A percentile compares a stretch with the other conserved stretches of the same genome.
Evolutionary conservation across 139 green algal species (phyloP).

Genomic region (Auxenochlorella pyrenoidosa): DNA sequence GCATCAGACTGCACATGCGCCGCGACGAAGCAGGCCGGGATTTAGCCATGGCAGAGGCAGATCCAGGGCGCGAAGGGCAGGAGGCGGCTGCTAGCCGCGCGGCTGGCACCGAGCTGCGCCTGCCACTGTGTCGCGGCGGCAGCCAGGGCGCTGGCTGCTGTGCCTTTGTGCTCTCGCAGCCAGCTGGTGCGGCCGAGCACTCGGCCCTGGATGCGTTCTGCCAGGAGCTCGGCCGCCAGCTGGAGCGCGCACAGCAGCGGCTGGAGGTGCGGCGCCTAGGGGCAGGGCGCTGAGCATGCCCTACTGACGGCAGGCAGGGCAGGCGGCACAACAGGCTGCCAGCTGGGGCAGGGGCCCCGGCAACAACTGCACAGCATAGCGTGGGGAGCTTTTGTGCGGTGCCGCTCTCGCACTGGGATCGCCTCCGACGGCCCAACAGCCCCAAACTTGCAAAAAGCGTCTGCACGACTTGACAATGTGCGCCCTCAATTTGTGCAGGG

Average conservation of each 20-base stretch:
- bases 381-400: no score
- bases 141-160: neutral
- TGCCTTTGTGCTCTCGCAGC: neutral
- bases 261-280: slow-evolving; percentile 18
- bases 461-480: neutral
- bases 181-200: neutral
- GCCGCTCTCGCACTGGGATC: no score
- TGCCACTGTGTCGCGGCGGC: neutral
- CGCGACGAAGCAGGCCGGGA: neutral
- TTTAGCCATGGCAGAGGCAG: neutral
- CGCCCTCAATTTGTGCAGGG: neutral
- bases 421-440: no score
- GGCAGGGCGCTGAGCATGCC: neutral
- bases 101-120: neutral
- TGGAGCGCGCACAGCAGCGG: slow-evolving; percentile 9
- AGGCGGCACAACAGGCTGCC: neutral
- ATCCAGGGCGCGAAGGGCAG: neutral
- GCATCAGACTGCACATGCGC: neutral
- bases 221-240: neutral
- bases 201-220: neutral
- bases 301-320: neutral
- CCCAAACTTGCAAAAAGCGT: no score
- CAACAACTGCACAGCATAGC: no score
- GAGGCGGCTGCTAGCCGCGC: neutral
- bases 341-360: neutral